Evolutionary conservation across 179 eudicot species (phyloP).

Genomic region (Beta lomatogona): DNA sequence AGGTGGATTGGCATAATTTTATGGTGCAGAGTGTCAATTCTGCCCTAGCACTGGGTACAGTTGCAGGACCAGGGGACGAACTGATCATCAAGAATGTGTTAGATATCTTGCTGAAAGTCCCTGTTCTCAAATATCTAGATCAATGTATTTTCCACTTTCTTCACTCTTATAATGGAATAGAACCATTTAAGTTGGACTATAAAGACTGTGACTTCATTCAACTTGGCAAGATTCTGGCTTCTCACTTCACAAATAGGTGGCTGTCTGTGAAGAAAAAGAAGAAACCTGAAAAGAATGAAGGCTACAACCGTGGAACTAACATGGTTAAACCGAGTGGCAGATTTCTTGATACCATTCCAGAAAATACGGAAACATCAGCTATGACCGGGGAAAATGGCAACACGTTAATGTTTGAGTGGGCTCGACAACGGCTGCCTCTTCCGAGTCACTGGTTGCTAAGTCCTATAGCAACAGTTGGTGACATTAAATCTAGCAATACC

Average conservation of each 20-base stretch:
- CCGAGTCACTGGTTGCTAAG: conserved; percentile 78
- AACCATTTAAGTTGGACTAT: conserved; percentile 45
- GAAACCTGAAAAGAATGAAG: conserved; percentile 36
- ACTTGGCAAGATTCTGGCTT: conserved; percentile 50
- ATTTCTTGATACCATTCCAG: conserved; percentile 70
- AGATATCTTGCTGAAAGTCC: conserved; percentile 51
- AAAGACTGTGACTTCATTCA: conserved; percentile 53
- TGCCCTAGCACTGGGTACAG: conserved; percentile 47
- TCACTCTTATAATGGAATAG: conserved; percentile 30
- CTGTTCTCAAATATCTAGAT: conserved; percentile 60
- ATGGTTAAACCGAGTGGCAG: conserved; percentile 25
- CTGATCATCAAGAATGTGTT: conserved; percentile 50
- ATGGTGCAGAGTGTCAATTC: conserved; percentile 49
- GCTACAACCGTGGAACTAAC: conserved; percentile 24
- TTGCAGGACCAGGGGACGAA: conserved; percentile 61
- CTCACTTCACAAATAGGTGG: conserved; percentile 81
- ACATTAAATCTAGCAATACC: conserved; percentile 25
- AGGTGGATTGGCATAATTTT: conserved; percentile 41
- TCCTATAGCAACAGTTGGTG: conserved; percentile 53
- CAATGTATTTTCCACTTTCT: conserved; percentile 46
- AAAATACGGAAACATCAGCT: conserved; percentile 46
- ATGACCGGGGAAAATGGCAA: conserved; percentile 31
- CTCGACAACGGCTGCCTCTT: conserved; percentile 83
- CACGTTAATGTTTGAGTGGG: conserved; percentile 74
- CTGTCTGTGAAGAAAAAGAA: conserved; percentile 52